Evolutionary conservation across 192 early-diverging fungal species (phyloP).

Genomic region (Backusella parvicylindrica): DNA sequence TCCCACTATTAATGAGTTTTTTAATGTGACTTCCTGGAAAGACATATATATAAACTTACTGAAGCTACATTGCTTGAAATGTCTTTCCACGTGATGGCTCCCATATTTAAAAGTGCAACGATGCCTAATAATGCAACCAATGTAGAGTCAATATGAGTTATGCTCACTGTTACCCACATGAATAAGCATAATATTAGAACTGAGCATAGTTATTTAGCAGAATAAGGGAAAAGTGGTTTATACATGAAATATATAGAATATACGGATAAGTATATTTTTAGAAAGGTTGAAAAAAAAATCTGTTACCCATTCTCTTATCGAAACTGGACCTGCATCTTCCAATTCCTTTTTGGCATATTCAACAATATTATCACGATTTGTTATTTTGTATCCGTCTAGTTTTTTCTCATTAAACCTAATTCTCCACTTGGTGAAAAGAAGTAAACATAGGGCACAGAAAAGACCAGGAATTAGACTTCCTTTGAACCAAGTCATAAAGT

Average conservation of each 20-base stretch:
- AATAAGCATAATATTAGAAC: constrained; percentile 50
- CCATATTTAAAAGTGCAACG: constrained; percentile 46
- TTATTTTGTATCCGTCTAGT: not conserved
- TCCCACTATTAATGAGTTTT: constrained; percentile 54
- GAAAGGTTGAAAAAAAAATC: too few species aligned
- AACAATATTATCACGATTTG: not conserved
- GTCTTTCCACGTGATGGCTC: constrained; percentile 62
- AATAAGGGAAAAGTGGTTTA: too few species aligned
- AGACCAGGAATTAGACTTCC: constrained; percentile 53
- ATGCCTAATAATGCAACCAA: constrained; percentile 66
- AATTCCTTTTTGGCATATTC: constrained; percentile 9
- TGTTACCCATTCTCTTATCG: constrained; percentile 11
- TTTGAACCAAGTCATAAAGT: constrained; percentile 58
- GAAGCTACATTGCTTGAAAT: constrained; percentile 59
- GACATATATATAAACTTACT: constrained; percentile 13
- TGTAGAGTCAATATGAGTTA: constrained; percentile 57
- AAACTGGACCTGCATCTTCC: not conserved
- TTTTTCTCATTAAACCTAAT: too few species aligned
- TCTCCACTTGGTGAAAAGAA: constrained; percentile 11
- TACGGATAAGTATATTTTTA: not conserved
- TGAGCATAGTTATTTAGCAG: constrained; percentile 40
- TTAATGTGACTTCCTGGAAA: not conserved
- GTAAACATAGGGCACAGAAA: constrained; percentile 4
- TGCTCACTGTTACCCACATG: constrained; percentile 56
- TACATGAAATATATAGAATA: not conserved